Base-by-base conservation (phyloP, 2,329 filamentous ascomycete species). In the Claviceps cyperi region DNA sequence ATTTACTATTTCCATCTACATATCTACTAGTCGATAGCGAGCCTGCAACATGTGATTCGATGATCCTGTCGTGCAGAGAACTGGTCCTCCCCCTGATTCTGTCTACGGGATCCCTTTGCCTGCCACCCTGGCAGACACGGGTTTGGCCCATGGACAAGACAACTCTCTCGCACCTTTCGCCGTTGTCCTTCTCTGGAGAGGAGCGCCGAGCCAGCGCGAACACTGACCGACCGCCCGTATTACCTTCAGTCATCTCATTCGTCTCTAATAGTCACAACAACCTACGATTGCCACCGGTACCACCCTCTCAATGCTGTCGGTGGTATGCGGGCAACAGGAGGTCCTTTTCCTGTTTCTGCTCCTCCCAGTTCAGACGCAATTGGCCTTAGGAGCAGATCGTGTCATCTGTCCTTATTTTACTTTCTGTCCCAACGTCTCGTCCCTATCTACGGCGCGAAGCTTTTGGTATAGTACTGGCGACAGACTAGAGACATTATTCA, bases 191-290 rank as follows among this genome's bases (percentile, higher is more conserved):
- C 14, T 32, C 24, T 43, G 21, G 39, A 41, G 22, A 48, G 28
- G 24, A 43, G 47, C 40, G n/a, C 21, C 39, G 28, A 45, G 40
- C 43, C 24, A n/a, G 52, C 39, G 48, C 37, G 38, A 52, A 21
- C 41, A 5, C 50, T 47, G 43, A 52, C 40, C 47, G 43, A 52
- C 40, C 47, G 49, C 7, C 50, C 46, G 45, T 50, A 46, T 28
- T 37, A 19, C 50, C 19, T 15, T 3, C 19, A 41, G 37, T 17
- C 28, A 39, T 28, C 35, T 46, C 24, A 53, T 53, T 53, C 50
- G 50, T 44, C 17, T 32, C 50, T 17, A 37, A 9, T 49, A 48
- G 49, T 45, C 50, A 46, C 47, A 53, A 46, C 47, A 53, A 50
- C 50, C 47, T 45, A 46, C 19, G 43, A 47, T 35, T 37, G 36